These are phyloP conservation scores for Sordariomycetes sp. DNA, from an alignment of 2,329 filamentous ascomycete genomes.

Conservation along the genomic window DNA sequence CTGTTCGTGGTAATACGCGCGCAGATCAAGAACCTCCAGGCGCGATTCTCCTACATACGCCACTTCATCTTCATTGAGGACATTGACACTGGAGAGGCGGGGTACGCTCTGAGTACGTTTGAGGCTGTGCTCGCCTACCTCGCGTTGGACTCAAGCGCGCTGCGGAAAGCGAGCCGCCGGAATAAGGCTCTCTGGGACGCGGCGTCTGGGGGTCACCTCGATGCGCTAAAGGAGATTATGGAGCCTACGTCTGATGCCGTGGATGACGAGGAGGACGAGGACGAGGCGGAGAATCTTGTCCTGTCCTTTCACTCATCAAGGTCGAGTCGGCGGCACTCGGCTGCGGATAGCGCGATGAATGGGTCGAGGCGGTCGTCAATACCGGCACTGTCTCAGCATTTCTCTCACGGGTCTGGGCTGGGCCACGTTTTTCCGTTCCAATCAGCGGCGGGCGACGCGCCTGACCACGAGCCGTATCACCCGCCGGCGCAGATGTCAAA, in stretches of 20 bases:
- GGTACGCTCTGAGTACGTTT: conserved; percentile 90
- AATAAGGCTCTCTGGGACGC: conserved; percentile 87
- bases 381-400: conserved; percentile 30
- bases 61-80: conserved; percentile 98
- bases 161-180: conserved; percentile 72
- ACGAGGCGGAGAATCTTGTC: conserved; percentile 13
- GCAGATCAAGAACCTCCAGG: conserved; percentile 75
- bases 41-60: conserved; percentile 84
- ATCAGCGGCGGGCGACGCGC: conserved; percentile 27
- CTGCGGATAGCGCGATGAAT: conserved; percentile 33
- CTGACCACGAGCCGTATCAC: conserved; percentile 5
- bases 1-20: conserved; percentile 87
- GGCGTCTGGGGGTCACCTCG: conserved; percentile 61
- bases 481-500: conserved; percentile 41
- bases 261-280: conserved; percentile 29
- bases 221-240: conserved; percentile 64
- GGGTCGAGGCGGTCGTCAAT: conserved; percentile 29
- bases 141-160: conserved; percentile 62
- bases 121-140: conserved; percentile 90
- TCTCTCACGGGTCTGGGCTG: conserved; percentile 45
- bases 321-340: conserved; percentile 28
- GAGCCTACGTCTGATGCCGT: conserved; percentile 46
- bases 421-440: conserved; percentile 91
- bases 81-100: conserved; percentile 90
- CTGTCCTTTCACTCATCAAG: neutral